phyloP scores from a whole-genome alignment of 176 grass and related monocot genomes.

The Oryza coarctata region DNA sequence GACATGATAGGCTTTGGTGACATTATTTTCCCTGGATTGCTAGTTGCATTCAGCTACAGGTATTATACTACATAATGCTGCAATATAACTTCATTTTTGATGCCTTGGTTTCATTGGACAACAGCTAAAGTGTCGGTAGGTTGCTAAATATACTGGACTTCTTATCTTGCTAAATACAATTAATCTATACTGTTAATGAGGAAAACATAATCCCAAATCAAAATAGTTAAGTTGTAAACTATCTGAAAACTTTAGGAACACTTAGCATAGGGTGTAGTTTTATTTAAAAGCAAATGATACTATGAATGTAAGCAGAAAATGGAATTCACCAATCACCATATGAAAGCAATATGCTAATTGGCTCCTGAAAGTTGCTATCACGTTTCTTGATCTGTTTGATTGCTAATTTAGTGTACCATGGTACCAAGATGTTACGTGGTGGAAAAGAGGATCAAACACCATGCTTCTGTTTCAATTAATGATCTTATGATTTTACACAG shows the following conservation, averaged over 20 bases:
- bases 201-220: not conserved
- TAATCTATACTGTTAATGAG: not conserved
- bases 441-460: not conserved
- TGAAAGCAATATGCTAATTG: not conserved
- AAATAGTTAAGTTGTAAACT: not conserved
- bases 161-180: not conserved
- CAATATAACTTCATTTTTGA: not conserved
- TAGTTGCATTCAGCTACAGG: constrained; percentile 95
- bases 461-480: not conserved
- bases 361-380: not conserved
- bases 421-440: not conserved
- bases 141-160: not conserved
- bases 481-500: not conserved
- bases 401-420: not conserved
- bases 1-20: constrained; percentile 99
- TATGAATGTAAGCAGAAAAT: not conserved
- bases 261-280: not conserved
- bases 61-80: constrained; percentile 38
- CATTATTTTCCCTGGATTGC: constrained; percentile 95
- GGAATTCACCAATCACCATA: not conserved
- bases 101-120: not conserved
- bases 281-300: not conserved
- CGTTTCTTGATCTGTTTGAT: not conserved
- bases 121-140: not conserved
- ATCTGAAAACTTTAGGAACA: not conserved